phyloP scores from a whole-genome alignment of 2,329 filamentous ascomycete species.

The Penicillium sp. region DNA sequence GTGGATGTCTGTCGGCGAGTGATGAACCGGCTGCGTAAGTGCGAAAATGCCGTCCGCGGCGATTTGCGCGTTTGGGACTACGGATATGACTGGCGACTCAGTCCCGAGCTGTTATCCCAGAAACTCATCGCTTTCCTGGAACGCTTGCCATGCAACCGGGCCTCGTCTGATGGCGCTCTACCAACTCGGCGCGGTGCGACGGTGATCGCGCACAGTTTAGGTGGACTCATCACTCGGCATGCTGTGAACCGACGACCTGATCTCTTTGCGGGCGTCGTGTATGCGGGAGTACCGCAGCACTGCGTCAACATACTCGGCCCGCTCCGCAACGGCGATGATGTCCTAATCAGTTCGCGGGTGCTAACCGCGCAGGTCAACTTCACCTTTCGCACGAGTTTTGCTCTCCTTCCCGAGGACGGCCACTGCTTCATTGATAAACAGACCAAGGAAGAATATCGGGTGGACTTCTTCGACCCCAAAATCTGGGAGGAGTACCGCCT shows the following conservation, averaged over 20 bases:
- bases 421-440: conserved; percentile 80
- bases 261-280: conserved; percentile 79
- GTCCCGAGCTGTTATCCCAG: conserved; percentile 68
- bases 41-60: conserved; percentile 66
- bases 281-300: conserved; percentile 75
- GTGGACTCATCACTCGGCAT: conserved; percentile 81
- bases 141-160: conserved; percentile 64
- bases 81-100: conserved; percentile 91
- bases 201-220: conserved; percentile 79
- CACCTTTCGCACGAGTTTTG: conserved; percentile 78
- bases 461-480: conserved; percentile 77
- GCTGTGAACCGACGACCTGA: conserved; percentile 81
- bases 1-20: conserved; percentile 83
- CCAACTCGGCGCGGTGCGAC: conserved; percentile 61
- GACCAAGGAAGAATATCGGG: conserved; percentile 71
- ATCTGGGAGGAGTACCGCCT: conserved; percentile 75
- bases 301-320: conserved; percentile 91
- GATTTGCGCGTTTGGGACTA: conserved; percentile 80
- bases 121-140: conserved; percentile 71
- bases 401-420: conserved; percentile 78
- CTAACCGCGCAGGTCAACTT: conserved; percentile 88
- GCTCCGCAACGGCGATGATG: conserved; percentile 84
- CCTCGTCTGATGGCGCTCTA: conserved; percentile 43
- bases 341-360: conserved; percentile 81
- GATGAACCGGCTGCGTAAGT: conserved; percentile 70